Conservation (phyloP, 2,329 filamentous ascomycete genomes). For the Colletotrichum scovillei region DNA sequence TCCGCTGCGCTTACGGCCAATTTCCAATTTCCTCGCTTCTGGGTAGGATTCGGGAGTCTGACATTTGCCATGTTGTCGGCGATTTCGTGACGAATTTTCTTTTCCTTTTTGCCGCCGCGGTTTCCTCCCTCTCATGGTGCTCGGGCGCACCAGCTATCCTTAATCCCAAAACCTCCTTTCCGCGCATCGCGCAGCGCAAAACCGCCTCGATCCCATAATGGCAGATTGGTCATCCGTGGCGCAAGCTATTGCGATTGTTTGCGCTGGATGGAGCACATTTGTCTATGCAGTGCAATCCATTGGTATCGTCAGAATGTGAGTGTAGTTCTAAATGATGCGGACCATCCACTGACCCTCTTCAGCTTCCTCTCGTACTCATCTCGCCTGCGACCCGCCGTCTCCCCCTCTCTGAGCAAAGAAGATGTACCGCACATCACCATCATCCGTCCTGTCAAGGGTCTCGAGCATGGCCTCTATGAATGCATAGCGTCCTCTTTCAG, state of each 20-base stretch:
- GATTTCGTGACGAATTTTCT: background rate
- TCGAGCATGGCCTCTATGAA: conserved; percentile 91
- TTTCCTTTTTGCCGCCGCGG: background rate
- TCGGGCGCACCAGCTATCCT: conserved; percentile 40
- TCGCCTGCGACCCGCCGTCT: conserved; percentile 60
- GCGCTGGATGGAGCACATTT: conserved; percentile 63
- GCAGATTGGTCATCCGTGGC: conserved; percentile 39
- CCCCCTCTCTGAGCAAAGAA: conserved; percentile 59
- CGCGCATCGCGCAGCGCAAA: background rate
- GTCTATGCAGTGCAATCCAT: conserved; percentile 66
- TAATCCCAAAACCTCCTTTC: background rate
- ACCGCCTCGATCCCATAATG: background rate
- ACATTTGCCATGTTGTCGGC: background rate
- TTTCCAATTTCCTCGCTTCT: background rate
- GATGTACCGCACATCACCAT: conserved; percentile 86
- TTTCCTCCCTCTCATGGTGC: conserved; percentile 2
- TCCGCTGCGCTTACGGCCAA: background rate
- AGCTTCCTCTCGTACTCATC: conserved; percentile 66
- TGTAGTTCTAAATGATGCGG: background rate
- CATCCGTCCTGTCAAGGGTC: conserved; percentile 91
- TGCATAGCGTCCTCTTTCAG: conserved; percentile 88
- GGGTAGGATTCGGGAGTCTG: no score
- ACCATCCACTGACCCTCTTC: background rate
- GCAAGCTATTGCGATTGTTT: conserved; percentile 57
- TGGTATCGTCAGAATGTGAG: conserved; percentile 68